Evolutionary conservation across 208 protist species (phyloP).

Genomic region (Phytomonas francai): DNA sequence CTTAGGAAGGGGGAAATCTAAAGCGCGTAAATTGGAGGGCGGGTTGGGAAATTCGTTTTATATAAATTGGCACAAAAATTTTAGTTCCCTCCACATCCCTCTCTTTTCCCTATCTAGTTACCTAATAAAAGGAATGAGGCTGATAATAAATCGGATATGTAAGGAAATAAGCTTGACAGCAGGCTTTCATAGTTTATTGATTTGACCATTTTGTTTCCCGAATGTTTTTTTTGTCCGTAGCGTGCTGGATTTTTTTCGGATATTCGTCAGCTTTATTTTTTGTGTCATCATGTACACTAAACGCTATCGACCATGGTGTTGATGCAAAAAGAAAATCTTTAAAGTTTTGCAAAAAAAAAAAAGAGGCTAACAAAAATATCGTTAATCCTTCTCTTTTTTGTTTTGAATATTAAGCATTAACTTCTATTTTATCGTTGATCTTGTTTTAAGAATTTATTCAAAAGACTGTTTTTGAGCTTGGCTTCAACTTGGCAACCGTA

Average conservation of each 20-base stretch:
- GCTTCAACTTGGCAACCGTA: background rate
- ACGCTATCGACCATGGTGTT: background rate
- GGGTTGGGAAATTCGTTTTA: background rate
- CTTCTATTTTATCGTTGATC: background rate
- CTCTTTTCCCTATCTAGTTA: background rate
- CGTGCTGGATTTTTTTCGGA: background rate
- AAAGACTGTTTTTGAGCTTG: background rate
- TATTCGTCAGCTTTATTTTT: slow-evolving; percentile 4
- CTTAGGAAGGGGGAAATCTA: background rate
- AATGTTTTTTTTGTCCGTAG: background rate
- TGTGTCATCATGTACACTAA: background rate
- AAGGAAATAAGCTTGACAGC: background rate
- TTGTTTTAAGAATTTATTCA: background rate
- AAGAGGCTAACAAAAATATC: background rate
- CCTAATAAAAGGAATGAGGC: background rate
- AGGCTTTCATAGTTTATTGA: slow-evolving; percentile 1
- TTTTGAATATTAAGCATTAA: background rate
- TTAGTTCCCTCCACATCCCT: background rate
- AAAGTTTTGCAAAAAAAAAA: background rate
- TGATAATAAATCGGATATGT: slow-evolving; percentile 5
- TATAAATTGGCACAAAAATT: background rate
- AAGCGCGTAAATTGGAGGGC: background rate
- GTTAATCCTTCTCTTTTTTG: background rate
- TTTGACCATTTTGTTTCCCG: background rate
- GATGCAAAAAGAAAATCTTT: background rate